phyloP scores from a whole-genome alignment of 2,329 filamentous ascomycete species.

The Leptographium lundbergii region DNA sequence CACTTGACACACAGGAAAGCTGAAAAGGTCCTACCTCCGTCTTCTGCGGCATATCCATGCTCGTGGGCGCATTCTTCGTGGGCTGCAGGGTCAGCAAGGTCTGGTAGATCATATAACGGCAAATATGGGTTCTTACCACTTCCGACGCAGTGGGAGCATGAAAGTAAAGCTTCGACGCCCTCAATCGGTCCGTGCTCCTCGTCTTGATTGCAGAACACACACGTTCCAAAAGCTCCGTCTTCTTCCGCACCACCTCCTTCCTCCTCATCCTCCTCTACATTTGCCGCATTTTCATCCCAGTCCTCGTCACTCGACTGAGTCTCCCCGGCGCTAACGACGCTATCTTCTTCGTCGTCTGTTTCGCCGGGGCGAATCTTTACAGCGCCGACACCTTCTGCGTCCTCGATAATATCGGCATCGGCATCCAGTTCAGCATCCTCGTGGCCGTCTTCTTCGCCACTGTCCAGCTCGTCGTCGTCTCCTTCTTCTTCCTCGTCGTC shows the following conservation, averaged over 20 bases:
- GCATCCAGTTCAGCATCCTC: constrained; percentile 13
- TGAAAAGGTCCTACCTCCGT: constrained; percentile 43
- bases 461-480: constrained; percentile 15
- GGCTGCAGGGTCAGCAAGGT: constrained; percentile 44
- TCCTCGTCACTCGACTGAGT: constrained; percentile 37
- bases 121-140: constrained; percentile 50
- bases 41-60: constrained; percentile 46
- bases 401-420: constrained; percentile 28
- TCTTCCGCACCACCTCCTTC: constrained; percentile 43
- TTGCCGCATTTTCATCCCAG: constrained; percentile 43
- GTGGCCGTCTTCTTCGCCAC: constrained; percentile 15
- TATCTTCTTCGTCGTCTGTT: constrained; percentile 30
- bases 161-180: constrained; percentile 67
- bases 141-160: constrained; percentile 67
- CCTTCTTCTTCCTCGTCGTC: constrained; percentile 15
- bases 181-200: constrained; percentile 74
- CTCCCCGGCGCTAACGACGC: constrained; percentile 26
- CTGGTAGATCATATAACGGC: constrained; percentile 6
- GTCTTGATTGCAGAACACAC: constrained; percentile 69
- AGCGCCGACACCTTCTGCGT: constrained; percentile 42
- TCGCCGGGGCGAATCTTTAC: constrained; percentile 44
- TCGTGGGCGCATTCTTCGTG: constrained; percentile 82
- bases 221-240: constrained; percentile 29
- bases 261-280: constrained; percentile 35
- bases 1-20: not conserved